Conservation (phyloP, 2,329 filamentous ascomycete genomes). For the Cylindrodendrum hubeiense region DNA sequence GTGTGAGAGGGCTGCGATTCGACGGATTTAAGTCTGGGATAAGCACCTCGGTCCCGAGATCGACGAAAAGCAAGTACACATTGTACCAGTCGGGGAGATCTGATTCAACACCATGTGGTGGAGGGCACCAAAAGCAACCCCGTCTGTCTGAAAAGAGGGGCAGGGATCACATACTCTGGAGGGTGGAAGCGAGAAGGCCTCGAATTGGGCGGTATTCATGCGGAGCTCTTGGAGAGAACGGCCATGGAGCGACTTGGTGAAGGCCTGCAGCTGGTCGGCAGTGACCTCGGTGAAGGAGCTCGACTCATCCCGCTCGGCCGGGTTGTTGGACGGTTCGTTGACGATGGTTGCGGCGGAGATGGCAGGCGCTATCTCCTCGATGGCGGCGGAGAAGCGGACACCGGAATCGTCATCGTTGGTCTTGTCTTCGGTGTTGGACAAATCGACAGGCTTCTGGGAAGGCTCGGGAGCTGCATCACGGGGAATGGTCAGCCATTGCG, state of each 20-base stretch:
- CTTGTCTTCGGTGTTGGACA: conserved; percentile 22
- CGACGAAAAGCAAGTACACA: conserved; percentile 1
- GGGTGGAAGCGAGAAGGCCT: conserved; percentile 88
- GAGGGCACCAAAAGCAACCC: conserved; percentile 13
- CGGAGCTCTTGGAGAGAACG: conserved; percentile 84
- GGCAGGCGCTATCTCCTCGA: conserved; percentile 72
- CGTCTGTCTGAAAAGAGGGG: conserved; percentile 21
- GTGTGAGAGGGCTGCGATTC: neutral
- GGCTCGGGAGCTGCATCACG: conserved; percentile 28
- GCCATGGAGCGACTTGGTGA: conserved; percentile 80
- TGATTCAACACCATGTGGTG: conserved; percentile 2
- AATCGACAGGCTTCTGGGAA: conserved; percentile 21
- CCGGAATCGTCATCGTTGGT: conserved; percentile 52
- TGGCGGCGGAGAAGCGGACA: conserved; percentile 79
- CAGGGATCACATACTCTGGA: conserved; percentile 75
- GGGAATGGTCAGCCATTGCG: conserved; percentile 37
- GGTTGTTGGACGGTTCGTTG: conserved; percentile 39
- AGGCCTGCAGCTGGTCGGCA: conserved; percentile 75
- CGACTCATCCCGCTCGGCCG: conserved; percentile 36
- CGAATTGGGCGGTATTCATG: conserved; percentile 89
- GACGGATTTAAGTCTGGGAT: neutral
- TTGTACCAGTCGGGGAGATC: neutral
- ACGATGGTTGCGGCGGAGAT: conserved; percentile 56
- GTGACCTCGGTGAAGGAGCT: conserved; percentile 58
- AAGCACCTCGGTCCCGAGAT: neutral